Base-by-base conservation (phyloP, 306 rosid species). In the Acacia acuminata region DNA sequence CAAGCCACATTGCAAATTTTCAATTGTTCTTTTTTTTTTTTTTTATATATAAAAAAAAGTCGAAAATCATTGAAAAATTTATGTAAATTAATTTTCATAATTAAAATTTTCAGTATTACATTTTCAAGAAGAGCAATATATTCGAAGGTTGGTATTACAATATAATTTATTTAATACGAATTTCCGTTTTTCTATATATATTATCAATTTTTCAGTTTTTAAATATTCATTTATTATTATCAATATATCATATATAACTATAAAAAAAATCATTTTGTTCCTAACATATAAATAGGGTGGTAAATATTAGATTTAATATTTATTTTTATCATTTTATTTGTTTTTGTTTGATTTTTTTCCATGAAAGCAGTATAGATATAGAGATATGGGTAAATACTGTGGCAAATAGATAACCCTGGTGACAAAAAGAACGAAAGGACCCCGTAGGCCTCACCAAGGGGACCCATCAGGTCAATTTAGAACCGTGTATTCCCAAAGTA, bases 401-500 rank as follows among this genome's bases (percentile, higher is more conserved):
- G 5, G 7, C 12, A 45, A 47, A 14, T 47, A 30, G 1, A 51
- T 17, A 51, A 17, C 22, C 58, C n/a, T 5, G 20, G 19, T 19
- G 10, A 53, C 3, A 19, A 20, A 7, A 17, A 19, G 3, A 20
- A 53, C 11, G 24, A 53, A 58, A 58, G 2, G 15, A 58, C 30
- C 0, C 27, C 22, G 30, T 10, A 58, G 65, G 15, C 30, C 15
- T 10, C 68, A 50, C 40, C 38, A 15, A 55, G 12, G 15, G 43
- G 27, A 2, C 32, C 72, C 77, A 24, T 13, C n/a, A 19, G 36
- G 5, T 17, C 73, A 47, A 32, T 17, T 40, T 8, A 67, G 16
- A 30, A 72, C 85, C 85, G 83, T 64, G n/a, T 4, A 32, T 30
- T 64, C 42, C 42, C 16, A 6, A 64, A 8, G 82, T 55, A 15